Percentiles rank a stretch among this genome's conserved stretches.
Conservation (phyloP, 768 basidiomycete species). For the Boletus eberwhitei region DNA sequence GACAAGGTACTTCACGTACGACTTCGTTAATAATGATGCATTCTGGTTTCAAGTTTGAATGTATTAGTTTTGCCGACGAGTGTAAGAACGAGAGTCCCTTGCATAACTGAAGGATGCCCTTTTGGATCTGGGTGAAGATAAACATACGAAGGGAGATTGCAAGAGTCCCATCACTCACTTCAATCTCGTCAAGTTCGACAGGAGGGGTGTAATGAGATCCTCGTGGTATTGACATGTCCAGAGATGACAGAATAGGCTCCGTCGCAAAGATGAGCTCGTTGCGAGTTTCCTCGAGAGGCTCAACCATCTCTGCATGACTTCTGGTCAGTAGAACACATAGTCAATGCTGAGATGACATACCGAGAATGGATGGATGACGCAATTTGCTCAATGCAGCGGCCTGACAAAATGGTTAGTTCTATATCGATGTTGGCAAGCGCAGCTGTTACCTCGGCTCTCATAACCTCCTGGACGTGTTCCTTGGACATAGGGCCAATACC, state of each 20-base stretch:
- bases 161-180: slow-evolving; percentile 47
- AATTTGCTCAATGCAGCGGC: slow-evolving; percentile 79
- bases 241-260: slow-evolving; percentile 80
- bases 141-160: slow-evolving; percentile 1
- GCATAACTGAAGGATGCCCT: slow-evolving; percentile 91
- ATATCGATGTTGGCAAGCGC: not conserved
- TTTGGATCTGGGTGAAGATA: slow-evolving; percentile 68
- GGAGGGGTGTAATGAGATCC: slow-evolving; percentile 51
- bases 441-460: slow-evolving; percentile 81
- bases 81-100: slow-evolving; percentile 90
- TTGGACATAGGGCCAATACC: slow-evolving; percentile 57
- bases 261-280: slow-evolving; percentile 90
- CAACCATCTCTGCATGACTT: slow-evolving; percentile 78
- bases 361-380: slow-evolving; percentile 90
- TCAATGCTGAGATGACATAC: slow-evolving; percentile 37
- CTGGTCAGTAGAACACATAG: slow-evolving; percentile 2
- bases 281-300: slow-evolving; percentile 92
- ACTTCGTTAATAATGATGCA: slow-evolving; percentile 86
- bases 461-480: slow-evolving; percentile 75
- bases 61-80: slow-evolving; percentile 86
- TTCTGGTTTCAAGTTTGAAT: slow-evolving; percentile 86
- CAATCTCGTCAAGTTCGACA: slow-evolving; percentile 93
- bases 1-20: slow-evolving; percentile 42
- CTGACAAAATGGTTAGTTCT: slow-evolving; percentile 38
- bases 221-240: slow-evolving; percentile 73